Evolutionary conservation across 306 rosid genomes (phyloP).

Genomic region (Oxytropis ochrocephala): DNA sequence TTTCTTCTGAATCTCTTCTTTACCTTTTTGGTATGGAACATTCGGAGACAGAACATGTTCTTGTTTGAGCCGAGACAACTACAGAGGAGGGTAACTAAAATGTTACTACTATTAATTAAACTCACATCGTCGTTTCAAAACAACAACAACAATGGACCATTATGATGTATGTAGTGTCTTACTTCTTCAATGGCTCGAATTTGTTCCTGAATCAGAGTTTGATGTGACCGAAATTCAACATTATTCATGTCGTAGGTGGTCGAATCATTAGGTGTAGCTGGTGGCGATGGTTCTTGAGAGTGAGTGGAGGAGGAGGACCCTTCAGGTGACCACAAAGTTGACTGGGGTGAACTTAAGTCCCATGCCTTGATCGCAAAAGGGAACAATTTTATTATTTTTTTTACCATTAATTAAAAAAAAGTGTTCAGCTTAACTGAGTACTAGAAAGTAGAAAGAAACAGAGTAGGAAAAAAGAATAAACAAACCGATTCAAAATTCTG

Average conservation of each 20-base stretch:
- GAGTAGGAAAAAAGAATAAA: not conserved
- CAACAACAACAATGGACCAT: not conserved
- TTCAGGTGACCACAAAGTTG: slow-evolving; percentile 45
- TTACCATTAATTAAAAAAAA: too few relatives aligned
- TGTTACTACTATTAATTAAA: not conserved
- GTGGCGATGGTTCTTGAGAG: slow-evolving; percentile 46
- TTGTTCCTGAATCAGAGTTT: slow-evolving; percentile 34
- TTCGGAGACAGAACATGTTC: slow-evolving; percentile 20
- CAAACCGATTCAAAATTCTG: slow-evolving; percentile 22
- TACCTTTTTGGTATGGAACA: not conserved
- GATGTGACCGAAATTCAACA: not conserved
- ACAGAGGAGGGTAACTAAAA: not conserved
- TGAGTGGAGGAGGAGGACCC: too few relatives aligned
- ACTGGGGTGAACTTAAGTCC: slow-evolving; percentile 44
- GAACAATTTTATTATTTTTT: not conserved
- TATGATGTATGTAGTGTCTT: not conserved
- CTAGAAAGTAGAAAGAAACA: not conserved
- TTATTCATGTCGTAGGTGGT: not conserved
- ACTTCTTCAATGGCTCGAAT: slow-evolving; percentile 44
- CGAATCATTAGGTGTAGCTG: slow-evolving; percentile 32
- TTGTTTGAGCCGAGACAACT: slow-evolving; percentile 25
- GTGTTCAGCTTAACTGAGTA: too few relatives aligned
- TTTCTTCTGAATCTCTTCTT: slow-evolving; percentile 9
- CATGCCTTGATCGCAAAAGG: slow-evolving; percentile 21
- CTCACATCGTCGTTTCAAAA: not conserved